Evolutionary conservation across 768 basidiomycete genomes (phyloP).

Genomic region (Tylopilus balloui): DNA sequence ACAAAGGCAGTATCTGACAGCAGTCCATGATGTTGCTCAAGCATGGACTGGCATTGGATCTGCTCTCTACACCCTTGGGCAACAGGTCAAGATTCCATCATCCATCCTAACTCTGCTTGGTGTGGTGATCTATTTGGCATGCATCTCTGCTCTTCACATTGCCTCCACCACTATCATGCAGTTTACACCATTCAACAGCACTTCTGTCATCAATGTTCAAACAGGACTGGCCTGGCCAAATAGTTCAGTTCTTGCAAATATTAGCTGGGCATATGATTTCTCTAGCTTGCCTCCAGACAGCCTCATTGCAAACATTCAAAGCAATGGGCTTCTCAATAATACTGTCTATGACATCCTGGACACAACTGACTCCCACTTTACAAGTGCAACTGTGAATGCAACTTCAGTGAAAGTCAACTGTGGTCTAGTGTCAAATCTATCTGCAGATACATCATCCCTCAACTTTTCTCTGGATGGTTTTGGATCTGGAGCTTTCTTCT

Average conservation of each 20-base stretch:
- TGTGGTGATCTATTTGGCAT: conserved; percentile 15
- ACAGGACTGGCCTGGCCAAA: conserved; percentile 9
- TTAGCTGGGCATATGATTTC: neutral
- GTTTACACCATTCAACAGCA: conserved; percentile 1
- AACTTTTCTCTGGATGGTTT: neutral
- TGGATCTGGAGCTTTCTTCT: neutral
- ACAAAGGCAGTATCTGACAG: conserved; percentile 12
- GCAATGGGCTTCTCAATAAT: conserved; percentile 10
- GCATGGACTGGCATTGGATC: conserved; percentile 26
- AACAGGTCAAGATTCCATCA: too few relatives aligned
- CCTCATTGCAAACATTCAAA: neutral
- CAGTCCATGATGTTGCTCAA: neutral
- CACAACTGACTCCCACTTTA: neutral
- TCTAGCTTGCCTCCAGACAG: neutral
- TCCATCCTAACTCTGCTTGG: neutral
- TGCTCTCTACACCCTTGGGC: too few relatives aligned
- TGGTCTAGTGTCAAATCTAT: conserved; percentile 5
- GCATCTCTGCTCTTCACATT: conserved; percentile 19
- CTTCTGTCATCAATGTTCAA: neutral
- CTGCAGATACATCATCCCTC: neutral
- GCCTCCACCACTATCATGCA: conserved; percentile 21
- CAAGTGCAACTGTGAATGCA: conserved; percentile 4
- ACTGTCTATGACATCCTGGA: neutral
- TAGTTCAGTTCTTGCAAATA: neutral
- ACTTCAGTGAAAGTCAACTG: neutral